A percentile compares a stretch with the other conserved stretches of the same genome.
Conservation (phyloP, 2,329 filamentous ascomycete genomes). For the Graphium sp. region DNA sequence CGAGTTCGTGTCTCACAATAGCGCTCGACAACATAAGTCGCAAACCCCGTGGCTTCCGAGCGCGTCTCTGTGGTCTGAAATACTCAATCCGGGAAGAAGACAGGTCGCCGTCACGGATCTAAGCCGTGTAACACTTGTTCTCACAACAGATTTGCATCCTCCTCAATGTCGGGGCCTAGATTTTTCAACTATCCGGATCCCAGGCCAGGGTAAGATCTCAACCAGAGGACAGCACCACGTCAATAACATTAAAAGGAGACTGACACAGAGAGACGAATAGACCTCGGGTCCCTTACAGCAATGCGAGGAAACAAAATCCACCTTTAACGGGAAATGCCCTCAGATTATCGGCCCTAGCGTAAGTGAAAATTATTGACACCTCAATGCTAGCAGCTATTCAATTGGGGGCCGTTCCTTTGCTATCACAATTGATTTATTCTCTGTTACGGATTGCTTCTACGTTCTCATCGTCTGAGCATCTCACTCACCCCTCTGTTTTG, state of each 20-base stretch:
- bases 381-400: slow-evolving; percentile 1
- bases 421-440: slow-evolving; percentile 25
- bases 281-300: slow-evolving; percentile 22
- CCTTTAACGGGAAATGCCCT: slow-evolving; percentile 22
- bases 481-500: not conserved
- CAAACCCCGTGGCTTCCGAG: too few relatives aligned
- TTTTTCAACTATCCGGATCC: slow-evolving; percentile 20
- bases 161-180: too few relatives aligned
- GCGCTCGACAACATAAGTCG: too few relatives aligned
- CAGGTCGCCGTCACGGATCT: too few relatives aligned
- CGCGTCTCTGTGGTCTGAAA: too few relatives aligned
- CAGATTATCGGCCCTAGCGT: not conserved
- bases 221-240: not conserved
- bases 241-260: not conserved
- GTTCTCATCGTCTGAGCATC: slow-evolving; percentile 21
- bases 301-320: slow-evolving; percentile 33
- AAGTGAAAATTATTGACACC: not conserved
- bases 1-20: too few relatives aligned
- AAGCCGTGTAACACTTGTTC: too few relatives aligned
- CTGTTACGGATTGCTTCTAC: slow-evolving; percentile 33
- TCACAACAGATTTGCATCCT: too few relatives aligned
- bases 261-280: slow-evolving; percentile 11
- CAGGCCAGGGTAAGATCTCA: slow-evolving; percentile 14
- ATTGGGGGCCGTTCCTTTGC: not conserved
- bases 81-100: too few relatives aligned